Conservation (phyloP, 2,329 filamentous ascomycete species). For the Aspergillus phoenicis region DNA sequence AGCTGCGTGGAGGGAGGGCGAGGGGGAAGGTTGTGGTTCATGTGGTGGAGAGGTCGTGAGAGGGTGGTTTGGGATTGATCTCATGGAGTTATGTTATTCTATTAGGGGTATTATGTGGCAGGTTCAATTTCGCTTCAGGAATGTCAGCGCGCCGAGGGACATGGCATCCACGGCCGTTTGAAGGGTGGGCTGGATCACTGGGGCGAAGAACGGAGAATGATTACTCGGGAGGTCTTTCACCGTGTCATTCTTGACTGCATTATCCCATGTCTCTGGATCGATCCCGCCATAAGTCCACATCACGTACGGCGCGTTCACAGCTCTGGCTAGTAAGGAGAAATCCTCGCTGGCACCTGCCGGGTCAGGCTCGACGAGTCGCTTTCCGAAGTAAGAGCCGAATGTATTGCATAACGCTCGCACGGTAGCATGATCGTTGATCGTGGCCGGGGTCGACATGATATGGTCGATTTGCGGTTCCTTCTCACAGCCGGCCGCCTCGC, state of each 20-base stretch:
- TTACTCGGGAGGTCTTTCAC: slow-evolving; percentile 58
- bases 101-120: background rate
- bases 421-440: slow-evolving; percentile 54
- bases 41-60: slow-evolving; percentile 25
- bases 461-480: slow-evolving; percentile 48
- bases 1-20: slow-evolving; percentile 57
- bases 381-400: slow-evolving; percentile 52
- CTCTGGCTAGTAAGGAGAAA: slow-evolving; percentile 57
- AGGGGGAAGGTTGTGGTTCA: slow-evolving; percentile 62
- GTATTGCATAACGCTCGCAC: slow-evolving; percentile 46
- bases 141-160: slow-evolving; percentile 52
- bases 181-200: slow-evolving; percentile 59
- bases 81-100: too few species aligned
- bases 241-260: slow-evolving; percentile 49
- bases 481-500: slow-evolving; percentile 50
- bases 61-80: background rate
- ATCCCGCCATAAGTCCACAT: slow-evolving; percentile 62
- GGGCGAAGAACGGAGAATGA: slow-evolving; percentile 61
- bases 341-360: slow-evolving; percentile 57
- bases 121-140: slow-evolving; percentile 22
- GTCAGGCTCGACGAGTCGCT: slow-evolving; percentile 42
- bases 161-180: slow-evolving; percentile 54
- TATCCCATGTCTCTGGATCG: slow-evolving; percentile 53
- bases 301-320: slow-evolving; percentile 52
- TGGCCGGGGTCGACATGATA: slow-evolving; percentile 51